Base-by-base conservation (phyloP, 1,284 basidiomycete genomes). In the Leucoagaricus sp. region DNA sequence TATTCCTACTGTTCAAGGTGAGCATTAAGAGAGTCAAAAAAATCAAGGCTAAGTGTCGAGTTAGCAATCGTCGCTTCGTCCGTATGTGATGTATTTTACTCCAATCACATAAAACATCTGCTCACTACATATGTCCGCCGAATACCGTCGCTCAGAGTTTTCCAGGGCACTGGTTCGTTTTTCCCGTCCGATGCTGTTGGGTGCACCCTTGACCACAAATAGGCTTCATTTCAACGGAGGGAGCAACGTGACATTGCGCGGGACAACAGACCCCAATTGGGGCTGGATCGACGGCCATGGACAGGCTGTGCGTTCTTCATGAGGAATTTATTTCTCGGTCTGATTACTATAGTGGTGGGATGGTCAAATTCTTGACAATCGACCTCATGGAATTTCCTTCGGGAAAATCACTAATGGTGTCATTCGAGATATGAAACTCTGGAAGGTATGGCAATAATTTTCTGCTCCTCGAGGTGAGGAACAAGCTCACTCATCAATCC, bases 271-370 rank as follows among this genome's bases (percentile, higher is more conserved):
- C 59, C 78, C 81, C 0, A 57, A 80, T 2, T 83, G 82, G 80
- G 84, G 83, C 12, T 86, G 84, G 84, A 76, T 86, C 0, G 80
- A 86, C 58, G 78, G 72, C 0, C 78, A 85, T 58, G 85, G 85
- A 2, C 83, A 85, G 72, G 72, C 73, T 46, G 82, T 82, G 57
- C 53, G 73, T 61, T n/a, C n/a, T n/a, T n/a, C n/a, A n/a, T n/a
- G n/a, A n/a, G n/a, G n/a, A n/a, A n/a, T n/a, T n/a, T n/a, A n/a
- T n/a, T n/a, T n/a, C n/a, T n/a, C n/a, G n/a, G n/a, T n/a, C n/a
- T n/a, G 12, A 17, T 15, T 17, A 25, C 21, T 34, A 47, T 52
- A 84, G 80, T 86, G 85, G 84, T 86, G 84, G 84, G 78, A 85
- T 60, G 73, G 75, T 5, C 68, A 71, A 17, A 73, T 84, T 57